These are phyloP conservation scores for Huntiella omanensis DNA, from an alignment of 2,329 filamentous ascomycete species.

Conservation along the genomic window DNA sequence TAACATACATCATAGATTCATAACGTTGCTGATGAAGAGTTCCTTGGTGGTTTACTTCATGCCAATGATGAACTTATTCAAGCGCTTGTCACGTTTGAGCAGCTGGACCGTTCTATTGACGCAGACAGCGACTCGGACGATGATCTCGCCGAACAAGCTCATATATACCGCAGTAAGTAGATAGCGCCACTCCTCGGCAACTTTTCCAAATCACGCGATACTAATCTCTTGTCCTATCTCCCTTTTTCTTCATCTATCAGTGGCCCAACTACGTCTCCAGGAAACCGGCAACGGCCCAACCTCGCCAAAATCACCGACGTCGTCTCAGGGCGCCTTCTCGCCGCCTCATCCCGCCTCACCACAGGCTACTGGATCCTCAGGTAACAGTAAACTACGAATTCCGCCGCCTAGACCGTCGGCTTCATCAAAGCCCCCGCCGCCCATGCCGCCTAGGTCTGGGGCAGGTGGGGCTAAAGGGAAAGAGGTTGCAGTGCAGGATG, in stretches of 20 bases:
- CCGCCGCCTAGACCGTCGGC: slow-evolving; percentile 29
- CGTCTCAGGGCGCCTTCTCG: slow-evolving; percentile 26
- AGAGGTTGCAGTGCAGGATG: slow-evolving; percentile 24
- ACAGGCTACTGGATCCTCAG: slow-evolving; percentile 16
- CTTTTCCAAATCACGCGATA: neutral
- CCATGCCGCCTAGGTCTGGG: slow-evolving; percentile 25
- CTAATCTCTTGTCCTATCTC: slow-evolving; percentile 11
- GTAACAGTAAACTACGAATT: slow-evolving; percentile 10
- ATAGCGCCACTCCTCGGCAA: neutral
- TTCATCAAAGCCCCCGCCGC: slow-evolving; percentile 30
- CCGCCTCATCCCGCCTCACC: slow-evolving; percentile 20
- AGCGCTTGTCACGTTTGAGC: slow-evolving; percentile 84
- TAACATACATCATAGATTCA: slow-evolving; percentile 45
- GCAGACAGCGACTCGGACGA: slow-evolving; percentile 54
- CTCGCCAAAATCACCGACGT: slow-evolving; percentile 22
- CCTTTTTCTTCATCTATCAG: slow-evolving; percentile 16
- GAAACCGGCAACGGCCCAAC: slow-evolving; percentile 23
- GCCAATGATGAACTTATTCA: slow-evolving; percentile 93
- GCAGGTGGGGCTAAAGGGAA: slow-evolving; percentile 18
- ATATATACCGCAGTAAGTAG: slow-evolving; percentile 39
- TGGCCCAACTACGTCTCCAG: slow-evolving; percentile 34
- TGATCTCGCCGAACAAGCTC: slow-evolving; percentile 46
- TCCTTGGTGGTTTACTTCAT: slow-evolving; percentile 74
- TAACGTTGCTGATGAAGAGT: slow-evolving; percentile 76
- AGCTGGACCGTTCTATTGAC: slow-evolving; percentile 72